Conservation (phyloP, 352 stramenopile genomes). For the Phytophthora cajani region DNA sequence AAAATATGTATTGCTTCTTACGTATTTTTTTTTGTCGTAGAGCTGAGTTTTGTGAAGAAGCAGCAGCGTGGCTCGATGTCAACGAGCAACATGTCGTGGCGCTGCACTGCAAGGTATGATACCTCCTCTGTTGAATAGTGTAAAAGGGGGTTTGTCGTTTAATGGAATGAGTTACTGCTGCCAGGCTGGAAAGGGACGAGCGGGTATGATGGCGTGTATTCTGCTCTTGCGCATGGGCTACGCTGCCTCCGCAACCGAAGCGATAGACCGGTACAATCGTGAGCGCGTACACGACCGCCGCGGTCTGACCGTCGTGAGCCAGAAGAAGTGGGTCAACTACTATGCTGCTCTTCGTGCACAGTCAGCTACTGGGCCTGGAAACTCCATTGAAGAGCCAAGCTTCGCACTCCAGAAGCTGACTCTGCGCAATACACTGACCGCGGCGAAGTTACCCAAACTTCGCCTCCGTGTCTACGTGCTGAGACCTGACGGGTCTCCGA, state of each 20-base stretch:
- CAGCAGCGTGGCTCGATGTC: conserved; percentile 59
- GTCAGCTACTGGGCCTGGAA: conserved; percentile 11
- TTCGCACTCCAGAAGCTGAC: conserved; percentile 45
- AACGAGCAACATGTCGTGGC: conserved; percentile 56
- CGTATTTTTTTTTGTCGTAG: conserved; percentile 37
- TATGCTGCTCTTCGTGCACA: conserved; percentile 44
- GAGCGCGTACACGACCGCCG: conserved; percentile 62
- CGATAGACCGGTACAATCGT: conserved; percentile 76
- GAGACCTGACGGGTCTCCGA: conserved; percentile 27
- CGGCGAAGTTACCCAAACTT: conserved; percentile 40
- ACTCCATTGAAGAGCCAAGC: conserved; percentile 30
- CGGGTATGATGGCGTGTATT: conserved; percentile 84
- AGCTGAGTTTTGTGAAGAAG: conserved; percentile 74
- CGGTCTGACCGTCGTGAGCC: conserved; percentile 70
- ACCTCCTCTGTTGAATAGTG: no score
- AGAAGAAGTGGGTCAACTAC: conserved; percentile 80
- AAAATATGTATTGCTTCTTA: neutral
- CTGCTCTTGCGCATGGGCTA: conserved; percentile 75
- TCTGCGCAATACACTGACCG: conserved; percentile 54
- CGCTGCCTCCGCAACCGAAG: conserved; percentile 42
- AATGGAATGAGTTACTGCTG: neutral
- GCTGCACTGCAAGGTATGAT: conserved; percentile 75
- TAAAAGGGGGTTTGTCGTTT: neutral
- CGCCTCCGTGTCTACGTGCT: conserved; percentile 61
- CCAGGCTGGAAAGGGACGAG: conserved; percentile 73